These are phyloP conservation scores for Saussurea involucrata DNA, from an alignment of 129 eudicot species.

Conservation along the genomic window DNA sequence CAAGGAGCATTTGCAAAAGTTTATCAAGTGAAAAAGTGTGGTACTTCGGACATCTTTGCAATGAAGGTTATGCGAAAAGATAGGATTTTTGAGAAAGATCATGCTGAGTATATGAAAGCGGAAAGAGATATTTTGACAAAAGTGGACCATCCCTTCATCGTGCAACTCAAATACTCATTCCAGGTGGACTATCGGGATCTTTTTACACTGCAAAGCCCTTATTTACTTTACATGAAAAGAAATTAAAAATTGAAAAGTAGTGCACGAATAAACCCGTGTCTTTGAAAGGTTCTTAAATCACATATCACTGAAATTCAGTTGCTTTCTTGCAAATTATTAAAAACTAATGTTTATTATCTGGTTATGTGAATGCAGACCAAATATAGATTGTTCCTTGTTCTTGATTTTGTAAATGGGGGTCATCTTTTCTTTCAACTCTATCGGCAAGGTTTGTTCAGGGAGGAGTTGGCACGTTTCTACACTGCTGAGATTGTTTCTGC, in stretches of 20 bases:
- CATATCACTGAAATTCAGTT: not conserved
- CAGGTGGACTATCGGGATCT: slow-evolving; percentile 37
- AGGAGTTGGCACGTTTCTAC: slow-evolving; percentile 84
- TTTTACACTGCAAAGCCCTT: not conserved
- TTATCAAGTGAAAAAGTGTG: slow-evolving; percentile 62
- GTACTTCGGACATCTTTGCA: slow-evolving; percentile 66
- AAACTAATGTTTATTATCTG: slow-evolving; percentile 9
- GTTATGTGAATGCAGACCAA: slow-evolving; percentile 52
- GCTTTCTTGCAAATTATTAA: not conserved
- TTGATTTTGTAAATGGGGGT: slow-evolving; percentile 83
- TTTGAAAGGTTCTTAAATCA: not conserved
- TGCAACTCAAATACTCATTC: slow-evolving; percentile 81
- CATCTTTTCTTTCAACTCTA: slow-evolving; percentile 86
- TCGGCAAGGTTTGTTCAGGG: slow-evolving; percentile 83
- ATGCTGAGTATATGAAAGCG: slow-evolving; percentile 82
- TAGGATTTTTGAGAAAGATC: slow-evolving; percentile 79
- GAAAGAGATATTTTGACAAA: slow-evolving; percentile 86
- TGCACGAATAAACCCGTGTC: not conserved
- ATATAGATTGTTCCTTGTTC: slow-evolving; percentile 70
- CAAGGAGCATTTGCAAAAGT: slow-evolving; percentile 91
- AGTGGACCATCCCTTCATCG: slow-evolving; percentile 78
- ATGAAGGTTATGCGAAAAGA: slow-evolving; percentile 95
- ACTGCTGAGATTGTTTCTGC: slow-evolving; percentile 83
- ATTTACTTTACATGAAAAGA: not conserved
- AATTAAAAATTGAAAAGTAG: not conserved